Conservation (phyloP, 2,329 filamentous ascomycete species). For the Ceratocystis cubensis region DNA sequence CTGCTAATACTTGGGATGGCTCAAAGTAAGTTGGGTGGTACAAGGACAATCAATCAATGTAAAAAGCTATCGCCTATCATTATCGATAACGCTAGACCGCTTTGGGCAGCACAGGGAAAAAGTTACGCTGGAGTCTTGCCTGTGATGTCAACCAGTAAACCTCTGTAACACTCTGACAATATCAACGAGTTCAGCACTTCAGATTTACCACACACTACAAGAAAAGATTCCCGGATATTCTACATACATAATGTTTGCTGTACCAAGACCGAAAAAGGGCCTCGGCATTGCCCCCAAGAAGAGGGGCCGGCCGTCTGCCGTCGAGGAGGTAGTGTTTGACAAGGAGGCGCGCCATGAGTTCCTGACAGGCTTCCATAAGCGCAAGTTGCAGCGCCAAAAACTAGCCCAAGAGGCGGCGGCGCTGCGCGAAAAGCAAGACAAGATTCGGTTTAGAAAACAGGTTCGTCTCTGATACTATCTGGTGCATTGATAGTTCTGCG, state of each 20-base stretch:
- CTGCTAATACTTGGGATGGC: no score
- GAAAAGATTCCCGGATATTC: constrained; percentile 16
- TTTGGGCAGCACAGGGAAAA: constrained; percentile 18
- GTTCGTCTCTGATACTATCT: constrained; percentile 35
- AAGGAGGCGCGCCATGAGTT: constrained; percentile 67
- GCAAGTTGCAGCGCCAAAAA: constrained; percentile 76
- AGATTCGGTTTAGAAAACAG: constrained; percentile 59
- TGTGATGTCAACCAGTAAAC: background rate
- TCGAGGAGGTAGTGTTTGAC: constrained; percentile 83
- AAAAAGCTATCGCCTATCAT: background rate
- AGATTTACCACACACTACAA: constrained; percentile 8
- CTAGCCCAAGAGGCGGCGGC: constrained; percentile 70
- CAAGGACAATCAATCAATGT: no score
- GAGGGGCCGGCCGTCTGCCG: constrained; percentile 45
- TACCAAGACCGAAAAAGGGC: constrained; percentile 44
- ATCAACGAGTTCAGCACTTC: background rate
- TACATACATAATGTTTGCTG: constrained; percentile 34
- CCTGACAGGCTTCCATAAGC: constrained; percentile 92
- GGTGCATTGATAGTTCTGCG: background rate
- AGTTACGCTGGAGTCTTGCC: constrained; percentile 12
- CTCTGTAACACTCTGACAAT: constrained; percentile 7
- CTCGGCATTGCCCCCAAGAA: constrained; percentile 51
- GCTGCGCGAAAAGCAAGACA: constrained; percentile 66
- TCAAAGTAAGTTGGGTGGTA: background rate
- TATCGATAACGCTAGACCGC: constrained; percentile 21